Percentiles rank a stretch among this genome's conserved stretches.
phyloP scores from a whole-genome alignment of 2,329 filamentous ascomycete species.

The Seiridium cupressi region DNA sequence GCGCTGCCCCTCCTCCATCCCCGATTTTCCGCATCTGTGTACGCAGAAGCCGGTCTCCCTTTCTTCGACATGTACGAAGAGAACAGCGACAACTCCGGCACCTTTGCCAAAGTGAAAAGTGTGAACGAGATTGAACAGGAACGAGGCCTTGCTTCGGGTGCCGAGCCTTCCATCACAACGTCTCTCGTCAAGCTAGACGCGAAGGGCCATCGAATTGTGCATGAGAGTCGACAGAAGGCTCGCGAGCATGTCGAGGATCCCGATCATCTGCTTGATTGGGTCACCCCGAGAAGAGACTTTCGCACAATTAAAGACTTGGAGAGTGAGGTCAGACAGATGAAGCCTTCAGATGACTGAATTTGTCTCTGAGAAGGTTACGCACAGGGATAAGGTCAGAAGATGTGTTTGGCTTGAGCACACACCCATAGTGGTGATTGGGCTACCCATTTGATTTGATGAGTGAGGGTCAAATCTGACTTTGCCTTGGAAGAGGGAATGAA shows the following conservation, averaged over 20 bases:
- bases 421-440: too few species aligned
- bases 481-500: neutral
- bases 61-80: conserved; percentile 1
- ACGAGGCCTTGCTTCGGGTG: neutral
- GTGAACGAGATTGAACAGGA: conserved; percentile 1
- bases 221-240: neutral
- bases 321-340: too few species aligned
- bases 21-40: conserved; percentile 28
- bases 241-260: neutral
- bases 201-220: neutral
- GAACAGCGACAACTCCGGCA: neutral
- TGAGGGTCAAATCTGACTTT: too few species aligned
- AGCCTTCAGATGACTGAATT: too few species aligned
- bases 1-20: conserved; percentile 26
- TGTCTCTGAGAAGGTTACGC: too few species aligned
- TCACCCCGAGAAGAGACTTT: neutral
- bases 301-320: too few species aligned
- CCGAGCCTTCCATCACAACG: conserved; percentile 10
- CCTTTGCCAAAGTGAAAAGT: neutral
- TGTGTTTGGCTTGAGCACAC: too few species aligned
- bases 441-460: too few species aligned
- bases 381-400: too few species aligned
- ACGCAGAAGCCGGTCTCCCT: neutral
- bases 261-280: neutral
- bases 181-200: neutral